Conservation (phyloP, 2,329 filamentous ascomycete species). For the Aspergillus pseudotamarii region DNA sequence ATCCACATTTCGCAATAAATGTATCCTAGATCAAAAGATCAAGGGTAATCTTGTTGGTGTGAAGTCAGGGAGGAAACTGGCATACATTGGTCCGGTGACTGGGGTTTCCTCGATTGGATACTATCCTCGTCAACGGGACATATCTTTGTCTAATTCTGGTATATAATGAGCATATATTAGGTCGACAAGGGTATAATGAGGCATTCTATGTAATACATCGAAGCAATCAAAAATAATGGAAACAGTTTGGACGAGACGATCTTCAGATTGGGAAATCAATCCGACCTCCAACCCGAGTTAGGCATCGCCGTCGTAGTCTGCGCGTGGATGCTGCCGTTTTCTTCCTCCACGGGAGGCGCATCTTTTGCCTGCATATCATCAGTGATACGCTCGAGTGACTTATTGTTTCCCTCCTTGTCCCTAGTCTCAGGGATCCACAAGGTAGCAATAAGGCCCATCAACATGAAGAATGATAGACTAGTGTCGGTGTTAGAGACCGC, state of each 20-base stretch:
- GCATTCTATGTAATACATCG: not conserved
- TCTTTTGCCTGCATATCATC: not conserved
- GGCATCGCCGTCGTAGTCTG: not conserved
- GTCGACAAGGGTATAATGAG: accelerated
- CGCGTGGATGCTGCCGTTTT: not conserved
- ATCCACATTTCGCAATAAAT: too few relatives aligned
- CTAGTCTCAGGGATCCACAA: not conserved
- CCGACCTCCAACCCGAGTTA: not conserved
- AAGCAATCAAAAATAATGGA: not conserved
- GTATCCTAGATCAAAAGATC: too few relatives aligned
- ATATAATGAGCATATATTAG: not conserved
- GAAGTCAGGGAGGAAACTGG: too few relatives aligned
- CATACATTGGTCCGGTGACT: too few relatives aligned
- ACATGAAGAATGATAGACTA: not conserved
- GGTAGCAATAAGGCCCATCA: not conserved
- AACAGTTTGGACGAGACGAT: not conserved
- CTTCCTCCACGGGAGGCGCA: not conserved
- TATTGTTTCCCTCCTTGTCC: not conserved
- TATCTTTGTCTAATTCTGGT: too few relatives aligned
- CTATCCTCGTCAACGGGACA: too few relatives aligned
- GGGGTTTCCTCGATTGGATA: too few relatives aligned
- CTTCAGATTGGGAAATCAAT: not conserved
- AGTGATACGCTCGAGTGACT: not conserved
- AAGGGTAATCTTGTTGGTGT: too few relatives aligned
- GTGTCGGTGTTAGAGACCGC: not conserved